These are phyloP conservation scores for Hypoxylon subgilvum DNA, from an alignment of 495 filamentous ascomycete species.

Conservation along the genomic window DNA sequence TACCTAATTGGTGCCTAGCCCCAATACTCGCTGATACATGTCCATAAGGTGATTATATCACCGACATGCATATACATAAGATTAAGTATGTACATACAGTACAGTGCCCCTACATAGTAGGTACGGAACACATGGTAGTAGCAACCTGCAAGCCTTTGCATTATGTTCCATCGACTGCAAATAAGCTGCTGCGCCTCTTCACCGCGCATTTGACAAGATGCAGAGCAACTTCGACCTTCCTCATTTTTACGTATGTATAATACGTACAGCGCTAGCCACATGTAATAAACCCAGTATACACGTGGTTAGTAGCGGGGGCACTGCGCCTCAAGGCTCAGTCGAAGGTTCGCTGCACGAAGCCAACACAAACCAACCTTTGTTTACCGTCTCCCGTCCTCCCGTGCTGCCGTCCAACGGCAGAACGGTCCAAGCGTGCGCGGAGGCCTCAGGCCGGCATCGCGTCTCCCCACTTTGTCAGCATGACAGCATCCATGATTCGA, in stretches of 20 bases:
- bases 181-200: conserved; percentile 31
- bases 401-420: too few relatives aligned
- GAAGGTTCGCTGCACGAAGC: conserved; percentile 25
- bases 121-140: too few relatives aligned
- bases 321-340: conserved; percentile 27
- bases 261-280: conserved; percentile 8
- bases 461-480: conserved; percentile 22
- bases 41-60: too few relatives aligned
- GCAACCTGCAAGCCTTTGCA: background rate
- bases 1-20: background rate
- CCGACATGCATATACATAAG: too few relatives aligned
- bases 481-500: conserved; percentile 14
- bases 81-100: too few relatives aligned
- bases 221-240: conserved; percentile 18
- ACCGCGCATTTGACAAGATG: conserved; percentile 27
- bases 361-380: conserved; percentile 17
- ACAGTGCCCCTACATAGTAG: too few relatives aligned
- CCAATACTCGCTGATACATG: too few relatives aligned
- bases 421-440: too few relatives aligned
- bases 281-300: conserved; percentile 19
- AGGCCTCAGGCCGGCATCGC: conserved; percentile 18
- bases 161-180: conserved; percentile 16
- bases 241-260: background rate
- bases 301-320: conserved; percentile 27
- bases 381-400: too few relatives aligned